phyloP scores from a whole-genome alignment of 768 basidiomycete species.

The Gloeophyllum trabeum region DNA sequence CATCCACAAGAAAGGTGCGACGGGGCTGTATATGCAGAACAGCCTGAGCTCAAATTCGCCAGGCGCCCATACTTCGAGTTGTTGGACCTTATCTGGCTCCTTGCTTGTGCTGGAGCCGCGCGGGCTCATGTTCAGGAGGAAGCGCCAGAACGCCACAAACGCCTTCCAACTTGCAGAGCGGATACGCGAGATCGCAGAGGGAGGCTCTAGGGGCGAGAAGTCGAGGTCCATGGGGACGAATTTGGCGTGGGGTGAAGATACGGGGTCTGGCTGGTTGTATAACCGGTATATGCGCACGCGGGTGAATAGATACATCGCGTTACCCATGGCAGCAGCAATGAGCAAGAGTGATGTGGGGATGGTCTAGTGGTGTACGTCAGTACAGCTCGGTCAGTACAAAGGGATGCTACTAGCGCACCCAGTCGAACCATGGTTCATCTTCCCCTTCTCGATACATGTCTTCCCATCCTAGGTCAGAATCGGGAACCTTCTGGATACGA shows the following conservation, averaged over 20 bases:
- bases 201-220: constrained; percentile 29
- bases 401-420: constrained; percentile 33
- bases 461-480: constrained; percentile 70
- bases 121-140: constrained; percentile 51
- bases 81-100: constrained; percentile 16
- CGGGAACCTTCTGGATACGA: constrained; percentile 41
- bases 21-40: constrained; percentile 71
- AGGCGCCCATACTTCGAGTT: constrained; percentile 59
- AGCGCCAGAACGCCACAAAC: constrained; percentile 50
- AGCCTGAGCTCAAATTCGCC: constrained; percentile 59
- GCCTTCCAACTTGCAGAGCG: constrained; percentile 31
- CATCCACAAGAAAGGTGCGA: constrained; percentile 65
- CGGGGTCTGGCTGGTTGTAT: constrained; percentile 47
- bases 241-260: constrained; percentile 58
- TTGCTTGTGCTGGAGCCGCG: constrained; percentile 1
- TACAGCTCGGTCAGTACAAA: constrained; percentile 5
- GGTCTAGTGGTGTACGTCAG: constrained; percentile 34
- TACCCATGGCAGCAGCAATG: constrained; percentile 41
- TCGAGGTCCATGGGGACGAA: constrained; percentile 44
- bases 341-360: constrained; percentile 50
- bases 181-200: constrained; percentile 34
- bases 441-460: constrained; percentile 62
- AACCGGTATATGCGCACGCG: constrained; percentile 62
- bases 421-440: constrained; percentile 64
- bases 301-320: constrained; percentile 58